Conservation (phyloP, 164 flowering plant genomes). For the Cinnamomum chago region DNA sequence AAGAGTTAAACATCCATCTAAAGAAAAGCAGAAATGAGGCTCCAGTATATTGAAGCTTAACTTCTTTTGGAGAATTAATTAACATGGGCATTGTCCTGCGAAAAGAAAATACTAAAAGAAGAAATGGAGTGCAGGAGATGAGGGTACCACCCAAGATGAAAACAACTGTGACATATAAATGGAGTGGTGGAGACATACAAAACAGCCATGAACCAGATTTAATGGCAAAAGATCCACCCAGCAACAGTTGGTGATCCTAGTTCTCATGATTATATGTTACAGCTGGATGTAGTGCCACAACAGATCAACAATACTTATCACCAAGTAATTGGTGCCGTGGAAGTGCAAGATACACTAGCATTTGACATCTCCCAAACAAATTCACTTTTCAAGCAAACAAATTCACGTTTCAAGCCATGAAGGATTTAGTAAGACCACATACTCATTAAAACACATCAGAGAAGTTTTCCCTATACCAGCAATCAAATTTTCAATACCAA, state of each 20-base stretch:
- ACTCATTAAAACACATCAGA: not conserved
- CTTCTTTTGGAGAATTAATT: too few species aligned
- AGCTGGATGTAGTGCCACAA: not conserved
- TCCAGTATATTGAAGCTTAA: too few species aligned
- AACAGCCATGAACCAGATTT: not conserved
- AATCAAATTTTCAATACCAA: too few species aligned
- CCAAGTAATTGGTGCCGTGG: not conserved
- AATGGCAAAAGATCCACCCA: not conserved
- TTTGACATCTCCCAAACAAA: not conserved
- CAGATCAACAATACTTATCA: not conserved
- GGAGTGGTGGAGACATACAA: not conserved
- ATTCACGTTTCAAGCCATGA: too few species aligned
- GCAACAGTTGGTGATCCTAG: not conserved
- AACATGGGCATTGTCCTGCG: too few species aligned
- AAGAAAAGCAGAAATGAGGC: not conserved
- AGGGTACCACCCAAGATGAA: not conserved
- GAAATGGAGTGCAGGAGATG: not conserved
- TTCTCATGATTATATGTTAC: not conserved
- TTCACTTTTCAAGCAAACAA: too few species aligned
- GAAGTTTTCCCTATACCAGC: not conserved
- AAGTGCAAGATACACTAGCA: not conserved
- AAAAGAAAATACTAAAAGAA: not conserved
- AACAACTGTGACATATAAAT: not conserved
- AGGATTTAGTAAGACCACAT: not conserved
- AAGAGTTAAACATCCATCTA: constrained; percentile 1